phyloP scores from a whole-genome alignment of 176 grass and related monocot genomes.

The Coix lacrymajobi region DNA sequence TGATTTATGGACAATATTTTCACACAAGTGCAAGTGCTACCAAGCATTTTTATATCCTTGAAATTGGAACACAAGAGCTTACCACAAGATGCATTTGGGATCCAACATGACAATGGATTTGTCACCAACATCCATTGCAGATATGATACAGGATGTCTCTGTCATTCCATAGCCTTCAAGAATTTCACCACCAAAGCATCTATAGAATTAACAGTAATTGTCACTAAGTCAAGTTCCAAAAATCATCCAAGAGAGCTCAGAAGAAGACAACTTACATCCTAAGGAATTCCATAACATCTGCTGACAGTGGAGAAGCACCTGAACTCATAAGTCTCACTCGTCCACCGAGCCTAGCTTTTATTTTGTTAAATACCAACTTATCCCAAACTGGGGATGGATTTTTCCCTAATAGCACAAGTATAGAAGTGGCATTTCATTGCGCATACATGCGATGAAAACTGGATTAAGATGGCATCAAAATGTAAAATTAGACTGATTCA shows the following conservation, averaged over 20 bases:
- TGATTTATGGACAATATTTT: background rate
- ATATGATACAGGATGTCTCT: slow-evolving; percentile 87
- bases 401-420: slow-evolving; percentile 31
- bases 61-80: slow-evolving; percentile 20
- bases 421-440: no score
- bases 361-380: slow-evolving; percentile 94
- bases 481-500: background rate
- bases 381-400: slow-evolving; percentile 86
- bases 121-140: slow-evolving; percentile 63
- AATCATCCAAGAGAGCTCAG: background rate
- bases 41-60: background rate
- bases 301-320: slow-evolving; percentile 82
- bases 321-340: slow-evolving; percentile 76
- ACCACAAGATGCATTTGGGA: slow-evolving; percentile 86
- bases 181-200: slow-evolving; percentile 81
- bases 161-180: slow-evolving; percentile 98
- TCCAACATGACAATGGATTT: slow-evolving; percentile 80
- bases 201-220: slow-evolving; percentile 18
- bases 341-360: slow-evolving; percentile 87
- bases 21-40: background rate
- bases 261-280: slow-evolving; percentile 64
- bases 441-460: background rate
- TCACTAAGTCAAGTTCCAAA: slow-evolving; percentile 19
- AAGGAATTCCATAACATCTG: slow-evolving; percentile 87
- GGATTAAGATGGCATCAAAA: background rate